Evolutionary conservation across 352 stramenopile species (phyloP).

Genomic region (Globisporangium irregulare): DNA sequence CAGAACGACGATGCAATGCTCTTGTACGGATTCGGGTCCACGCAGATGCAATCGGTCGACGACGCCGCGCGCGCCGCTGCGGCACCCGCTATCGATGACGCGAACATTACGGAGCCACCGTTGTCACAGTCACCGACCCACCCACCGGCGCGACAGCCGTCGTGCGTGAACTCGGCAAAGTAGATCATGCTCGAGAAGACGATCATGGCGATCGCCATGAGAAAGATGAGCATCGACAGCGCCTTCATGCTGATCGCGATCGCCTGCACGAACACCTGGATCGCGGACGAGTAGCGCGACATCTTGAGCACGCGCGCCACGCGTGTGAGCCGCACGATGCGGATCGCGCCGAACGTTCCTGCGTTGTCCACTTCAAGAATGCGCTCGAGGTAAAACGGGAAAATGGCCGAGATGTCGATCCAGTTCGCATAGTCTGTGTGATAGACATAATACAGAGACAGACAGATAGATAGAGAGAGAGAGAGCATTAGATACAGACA

Average conservation of each 20-base stretch:
- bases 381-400: slow-evolving; percentile 82
- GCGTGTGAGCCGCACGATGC: slow-evolving; percentile 80
- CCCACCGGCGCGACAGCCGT: slow-evolving; percentile 55
- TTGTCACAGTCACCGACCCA: slow-evolving; percentile 51
- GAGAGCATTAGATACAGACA: neutral
- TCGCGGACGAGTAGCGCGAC: slow-evolving; percentile 82
- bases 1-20: slow-evolving; percentile 82
- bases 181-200: slow-evolving; percentile 86
- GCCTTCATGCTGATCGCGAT: slow-evolving; percentile 74
- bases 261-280: slow-evolving; percentile 79
- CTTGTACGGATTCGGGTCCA: slow-evolving; percentile 81
- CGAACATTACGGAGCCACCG: slow-evolving; percentile 1
- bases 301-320: slow-evolving; percentile 87
- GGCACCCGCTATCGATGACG: slow-evolving; percentile 24
- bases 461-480: too few relatives aligned
- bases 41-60: slow-evolving; percentile 36
- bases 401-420: slow-evolving; percentile 79
- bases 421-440: slow-evolving; percentile 66
- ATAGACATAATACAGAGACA: neutral
- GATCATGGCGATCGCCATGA: slow-evolving; percentile 83
- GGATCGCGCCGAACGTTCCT: slow-evolving; percentile 63
- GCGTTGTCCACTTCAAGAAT: slow-evolving; percentile 67
- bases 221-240: slow-evolving; percentile 85
- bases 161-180: slow-evolving; percentile 70
- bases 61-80: slow-evolving; percentile 19